Evolutionary conservation across 176 grass and related monocot genomes (phyloP).

Genomic region (Secale cereale): DNA sequence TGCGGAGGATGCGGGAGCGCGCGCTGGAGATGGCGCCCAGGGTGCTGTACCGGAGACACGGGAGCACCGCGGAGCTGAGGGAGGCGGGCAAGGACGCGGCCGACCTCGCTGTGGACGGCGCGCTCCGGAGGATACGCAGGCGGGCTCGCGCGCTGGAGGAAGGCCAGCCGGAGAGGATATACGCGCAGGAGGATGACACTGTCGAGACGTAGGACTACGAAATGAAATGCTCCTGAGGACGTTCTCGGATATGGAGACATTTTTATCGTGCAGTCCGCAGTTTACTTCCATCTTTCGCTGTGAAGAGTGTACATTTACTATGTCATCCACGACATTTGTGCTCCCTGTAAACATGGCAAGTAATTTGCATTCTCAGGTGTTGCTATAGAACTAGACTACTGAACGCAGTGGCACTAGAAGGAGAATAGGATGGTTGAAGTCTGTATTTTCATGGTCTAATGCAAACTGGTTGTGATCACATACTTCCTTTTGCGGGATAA

Average conservation of each 20-base stretch:
- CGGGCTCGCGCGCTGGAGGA: conserved; percentile 45
- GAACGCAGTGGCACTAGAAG: too few relatives aligned
- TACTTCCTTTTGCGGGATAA: too few relatives aligned
- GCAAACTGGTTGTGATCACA: too few relatives aligned
- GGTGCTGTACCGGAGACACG: conserved; percentile 58
- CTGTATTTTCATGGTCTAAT: too few relatives aligned
- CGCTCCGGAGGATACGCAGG: conserved; percentile 45
- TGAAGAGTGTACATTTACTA: background rate
- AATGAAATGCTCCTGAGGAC: background rate
- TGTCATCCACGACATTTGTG: background rate
- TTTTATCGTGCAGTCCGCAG: background rate
- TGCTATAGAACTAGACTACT: background rate
- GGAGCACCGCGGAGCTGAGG: conserved; percentile 43
- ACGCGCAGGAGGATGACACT: conserved; percentile 41
- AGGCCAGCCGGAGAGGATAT: conserved; percentile 46
- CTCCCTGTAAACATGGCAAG: background rate
- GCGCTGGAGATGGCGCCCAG: conserved; percentile 54
- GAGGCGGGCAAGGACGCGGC: conserved; percentile 45
- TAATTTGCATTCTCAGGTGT: background rate
- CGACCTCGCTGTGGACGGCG: conserved; percentile 77
- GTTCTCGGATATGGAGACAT: background rate
- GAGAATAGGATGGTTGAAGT: too few relatives aligned
- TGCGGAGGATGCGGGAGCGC: conserved; percentile 51
- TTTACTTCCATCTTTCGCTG: background rate
- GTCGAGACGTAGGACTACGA: conserved; percentile 21